phyloP scores from a whole-genome alignment of 352 stramenopile genomes.

The Phytophthora palmivora region DNA sequence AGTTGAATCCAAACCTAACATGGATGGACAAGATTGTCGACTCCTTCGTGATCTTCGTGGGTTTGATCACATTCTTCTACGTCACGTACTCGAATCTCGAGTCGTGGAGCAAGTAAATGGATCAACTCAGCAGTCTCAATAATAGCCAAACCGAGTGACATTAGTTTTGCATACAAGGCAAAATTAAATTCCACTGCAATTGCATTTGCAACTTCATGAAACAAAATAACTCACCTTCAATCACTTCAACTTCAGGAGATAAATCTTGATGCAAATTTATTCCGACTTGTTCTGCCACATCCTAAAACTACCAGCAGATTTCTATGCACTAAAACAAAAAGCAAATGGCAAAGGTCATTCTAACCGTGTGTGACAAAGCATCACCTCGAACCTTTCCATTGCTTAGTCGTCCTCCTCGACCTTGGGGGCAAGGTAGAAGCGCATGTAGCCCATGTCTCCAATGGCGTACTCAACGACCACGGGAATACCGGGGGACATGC shows the following conservation, averaged over 20 bases:
- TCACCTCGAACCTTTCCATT: background rate
- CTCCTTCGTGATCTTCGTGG: conserved; percentile 60
- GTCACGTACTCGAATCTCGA: conserved; percentile 83
- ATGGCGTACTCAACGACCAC: conserved; percentile 99
- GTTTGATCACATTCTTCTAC: conserved; percentile 83
- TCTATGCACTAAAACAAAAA: conserved; percentile 33
- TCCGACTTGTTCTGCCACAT: conserved; percentile 10
- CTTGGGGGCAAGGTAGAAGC: conserved; percentile 99
- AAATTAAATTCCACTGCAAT: background rate
- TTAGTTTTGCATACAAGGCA: background rate
- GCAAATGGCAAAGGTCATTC: conserved; percentile 6
- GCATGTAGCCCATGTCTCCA: conserved; percentile 96
- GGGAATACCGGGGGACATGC: conserved; percentile 97
- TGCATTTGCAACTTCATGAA: background rate
- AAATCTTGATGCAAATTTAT: conserved; percentile 24
- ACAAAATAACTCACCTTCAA: background rate
- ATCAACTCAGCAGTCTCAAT: background rate
- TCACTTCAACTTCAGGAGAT: conserved; percentile 8
- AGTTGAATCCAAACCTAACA: conserved; percentile 58
- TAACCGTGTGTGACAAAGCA: conserved; percentile 12
- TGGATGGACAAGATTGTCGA: conserved; percentile 67
- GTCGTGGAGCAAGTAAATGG: conserved; percentile 58
- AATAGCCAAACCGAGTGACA: background rate
- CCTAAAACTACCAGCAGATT: conserved; percentile 14
- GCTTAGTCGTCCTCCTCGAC: conserved; percentile 97